These are phyloP conservation scores for Talaromyces sp. DNA, from an alignment of 2,329 filamentous ascomycete species.

Conservation along the genomic window DNA sequence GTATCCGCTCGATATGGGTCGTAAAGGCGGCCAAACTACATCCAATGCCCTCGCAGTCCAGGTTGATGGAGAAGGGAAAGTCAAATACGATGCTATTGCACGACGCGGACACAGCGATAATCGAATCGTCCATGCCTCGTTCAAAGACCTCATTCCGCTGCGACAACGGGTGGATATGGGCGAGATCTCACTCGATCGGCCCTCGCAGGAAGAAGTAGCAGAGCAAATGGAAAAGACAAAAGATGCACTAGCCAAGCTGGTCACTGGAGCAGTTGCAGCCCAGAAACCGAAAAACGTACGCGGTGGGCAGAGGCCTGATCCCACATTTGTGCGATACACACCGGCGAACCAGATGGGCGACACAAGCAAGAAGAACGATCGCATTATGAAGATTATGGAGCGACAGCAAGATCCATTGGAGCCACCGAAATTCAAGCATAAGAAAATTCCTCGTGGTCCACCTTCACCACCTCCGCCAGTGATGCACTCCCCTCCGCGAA, in stretches of 20 bases:
- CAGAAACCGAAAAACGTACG: conserved; percentile 97
- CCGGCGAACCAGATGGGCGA: conserved; percentile 97
- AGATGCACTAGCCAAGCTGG: conserved; percentile 75
- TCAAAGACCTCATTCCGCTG: conserved; percentile 93
- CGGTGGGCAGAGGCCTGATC: conserved; percentile 72
- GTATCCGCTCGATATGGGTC: conserved; percentile 93
- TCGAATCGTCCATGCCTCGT: conserved; percentile 87
- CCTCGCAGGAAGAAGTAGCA: conserved; percentile 77
- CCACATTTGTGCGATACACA: conserved; percentile 93
- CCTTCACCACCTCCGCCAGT: conserved; percentile 90
- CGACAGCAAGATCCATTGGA: conserved; percentile 92
- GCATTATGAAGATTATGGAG: conserved; percentile 98
- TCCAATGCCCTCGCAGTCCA: conserved; percentile 91
- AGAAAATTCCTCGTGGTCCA: conserved; percentile 91
- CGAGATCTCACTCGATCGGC: conserved; percentile 81
- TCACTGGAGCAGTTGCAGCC: conserved; percentile 79
- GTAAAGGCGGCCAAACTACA: conserved; percentile 63
- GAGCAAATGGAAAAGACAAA: conserved; percentile 85
- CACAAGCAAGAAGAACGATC: conserved; percentile 77
- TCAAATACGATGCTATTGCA: conserved; percentile 95
- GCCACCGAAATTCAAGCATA: conserved; percentile 97
- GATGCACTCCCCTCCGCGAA: conserved; percentile 90
- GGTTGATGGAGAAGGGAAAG: conserved; percentile 85
- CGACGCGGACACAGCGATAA: conserved; percentile 79
- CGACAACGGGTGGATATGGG: conserved; percentile 90